Conservation (phyloP, 2,329 filamentous ascomycete genomes). For the Camillea tinctor region DNA sequence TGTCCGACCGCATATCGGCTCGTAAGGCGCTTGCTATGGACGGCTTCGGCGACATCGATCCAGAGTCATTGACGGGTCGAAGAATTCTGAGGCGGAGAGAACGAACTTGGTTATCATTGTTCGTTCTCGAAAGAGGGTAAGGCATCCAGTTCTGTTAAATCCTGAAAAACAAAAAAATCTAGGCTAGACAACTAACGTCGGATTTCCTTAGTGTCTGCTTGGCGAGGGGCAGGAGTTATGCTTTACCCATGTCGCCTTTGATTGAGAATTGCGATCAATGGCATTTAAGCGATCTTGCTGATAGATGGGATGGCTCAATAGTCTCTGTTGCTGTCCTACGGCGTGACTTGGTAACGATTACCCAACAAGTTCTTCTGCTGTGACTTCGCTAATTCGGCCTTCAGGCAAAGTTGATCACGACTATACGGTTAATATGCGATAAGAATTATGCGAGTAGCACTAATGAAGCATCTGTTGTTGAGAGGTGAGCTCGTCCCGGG, state of each 20-base stretch:
- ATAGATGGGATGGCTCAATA: constrained; percentile 67
- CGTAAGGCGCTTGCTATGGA: constrained; percentile 65
- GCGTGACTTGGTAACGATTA: constrained; percentile 56
- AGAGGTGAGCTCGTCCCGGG: constrained; percentile 41
- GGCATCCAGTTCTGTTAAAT: constrained; percentile 5
- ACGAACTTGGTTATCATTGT: constrained; percentile 68
- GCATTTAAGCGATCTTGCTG: constrained; percentile 63
- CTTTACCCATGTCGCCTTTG: constrained; percentile 64
- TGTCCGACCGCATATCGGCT: constrained; percentile 68
- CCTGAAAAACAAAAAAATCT: not conserved
- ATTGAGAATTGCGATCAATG: constrained; percentile 68
- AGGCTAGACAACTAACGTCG: constrained; percentile 17
- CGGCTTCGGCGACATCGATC: constrained; percentile 64
- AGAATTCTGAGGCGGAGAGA: constrained; percentile 64
- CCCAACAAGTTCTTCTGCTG: not conserved
- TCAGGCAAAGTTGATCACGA: constrained; percentile 55
- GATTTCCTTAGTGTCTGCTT: constrained; percentile 55
- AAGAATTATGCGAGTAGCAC: constrained; percentile 48
- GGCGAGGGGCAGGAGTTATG: constrained; percentile 67
- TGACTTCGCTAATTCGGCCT: not conserved
- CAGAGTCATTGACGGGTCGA: constrained; percentile 57
- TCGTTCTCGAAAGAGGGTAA: constrained; percentile 68
- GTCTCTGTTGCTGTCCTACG: constrained; percentile 70
- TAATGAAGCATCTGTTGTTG: constrained; percentile 52
- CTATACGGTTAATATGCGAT: constrained; percentile 60